phyloP scores from a whole-genome alignment of 345 rosid species.

The Cochlearia excelsa region DNA sequence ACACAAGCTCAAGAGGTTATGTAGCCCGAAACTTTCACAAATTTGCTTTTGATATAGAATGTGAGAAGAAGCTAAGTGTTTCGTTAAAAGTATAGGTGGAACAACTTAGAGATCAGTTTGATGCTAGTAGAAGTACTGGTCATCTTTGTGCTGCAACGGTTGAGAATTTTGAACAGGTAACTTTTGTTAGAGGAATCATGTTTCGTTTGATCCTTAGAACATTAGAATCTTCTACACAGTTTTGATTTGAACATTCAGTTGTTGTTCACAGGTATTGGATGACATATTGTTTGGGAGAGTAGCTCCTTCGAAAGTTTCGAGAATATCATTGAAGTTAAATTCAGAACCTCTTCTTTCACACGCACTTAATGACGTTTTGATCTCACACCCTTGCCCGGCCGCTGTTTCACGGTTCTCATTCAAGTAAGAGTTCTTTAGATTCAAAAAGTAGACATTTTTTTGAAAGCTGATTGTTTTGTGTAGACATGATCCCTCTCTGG shows the following conservation, averaged over 20 bases:
- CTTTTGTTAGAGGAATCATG: conserved; percentile 14
- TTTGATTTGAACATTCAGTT: conserved; percentile 12
- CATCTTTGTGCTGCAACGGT: conserved; percentile 84
- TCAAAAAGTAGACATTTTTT: neutral
- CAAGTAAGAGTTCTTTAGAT: conserved; percentile 45
- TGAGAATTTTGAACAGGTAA: conserved; percentile 75
- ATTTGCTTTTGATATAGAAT: neutral
- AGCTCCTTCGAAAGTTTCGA: conserved; percentile 53
- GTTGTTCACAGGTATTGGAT: conserved; percentile 58
- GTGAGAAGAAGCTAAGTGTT: neutral
- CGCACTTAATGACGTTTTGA: conserved; percentile 76
- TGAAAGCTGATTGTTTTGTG: neutral
- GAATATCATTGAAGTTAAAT: conserved; percentile 60
- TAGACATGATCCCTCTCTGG: neutral
- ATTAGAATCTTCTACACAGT: neutral
- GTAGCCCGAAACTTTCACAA: neutral
- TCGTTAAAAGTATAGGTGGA: conserved; percentile 48
- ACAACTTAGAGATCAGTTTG: conserved; percentile 61
- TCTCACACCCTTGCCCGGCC: conserved; percentile 84
- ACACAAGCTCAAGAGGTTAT: conserved; percentile 71
- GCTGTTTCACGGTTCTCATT: conserved; percentile 77
- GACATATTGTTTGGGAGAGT: conserved; percentile 54
- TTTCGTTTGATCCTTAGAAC: conserved; percentile 3
- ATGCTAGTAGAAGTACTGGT: conserved; percentile 84
- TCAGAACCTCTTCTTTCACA: conserved; percentile 52